phyloP scores from a whole-genome alignment of 768 basidiomycete species.

The Exsudoporus frostii region DNA sequence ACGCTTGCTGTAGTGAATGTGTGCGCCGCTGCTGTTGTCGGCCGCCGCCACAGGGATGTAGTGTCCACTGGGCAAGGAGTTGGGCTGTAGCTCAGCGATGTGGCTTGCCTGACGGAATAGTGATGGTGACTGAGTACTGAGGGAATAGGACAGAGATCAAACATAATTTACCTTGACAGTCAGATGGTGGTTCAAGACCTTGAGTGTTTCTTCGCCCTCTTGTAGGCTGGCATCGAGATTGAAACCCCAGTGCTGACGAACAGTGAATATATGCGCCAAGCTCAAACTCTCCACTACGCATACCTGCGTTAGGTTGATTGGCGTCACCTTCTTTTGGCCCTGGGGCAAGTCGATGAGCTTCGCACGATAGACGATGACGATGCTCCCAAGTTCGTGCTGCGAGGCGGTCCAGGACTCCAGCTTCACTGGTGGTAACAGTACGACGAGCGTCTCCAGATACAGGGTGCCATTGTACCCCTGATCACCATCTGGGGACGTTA shows the following conservation, averaged over 20 bases:
- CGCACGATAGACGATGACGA: conserved; percentile 67
- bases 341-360: conserved; percentile 48
- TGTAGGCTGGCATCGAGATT: conserved; percentile 69
- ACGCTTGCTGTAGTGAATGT: conserved; percentile 46
- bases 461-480: conserved; percentile 69
- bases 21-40: conserved; percentile 34
- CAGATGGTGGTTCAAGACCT: conserved; percentile 50
- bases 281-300: conserved; percentile 8
- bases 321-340: conserved; percentile 50
- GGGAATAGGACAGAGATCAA: not conserved
- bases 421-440: conserved; percentile 40
- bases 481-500: conserved; percentile 61
- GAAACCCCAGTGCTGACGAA: conserved; percentile 75
- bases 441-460: conserved; percentile 54
- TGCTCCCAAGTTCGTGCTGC: conserved; percentile 57
- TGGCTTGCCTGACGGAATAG: conserved; percentile 44
- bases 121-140: not conserved
- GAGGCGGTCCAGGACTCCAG: conserved; percentile 25
- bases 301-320: conserved; percentile 76
- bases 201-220: conserved; percentile 39
- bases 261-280: not conserved
- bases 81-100: conserved; percentile 49
- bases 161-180: conserved; percentile 35
- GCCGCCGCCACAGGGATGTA: conserved; percentile 46
- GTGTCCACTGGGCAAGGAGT: conserved; percentile 50